phyloP scores from a whole-genome alignment of 768 basidiomycete species.

The Agrocybe praecox region DNA sequence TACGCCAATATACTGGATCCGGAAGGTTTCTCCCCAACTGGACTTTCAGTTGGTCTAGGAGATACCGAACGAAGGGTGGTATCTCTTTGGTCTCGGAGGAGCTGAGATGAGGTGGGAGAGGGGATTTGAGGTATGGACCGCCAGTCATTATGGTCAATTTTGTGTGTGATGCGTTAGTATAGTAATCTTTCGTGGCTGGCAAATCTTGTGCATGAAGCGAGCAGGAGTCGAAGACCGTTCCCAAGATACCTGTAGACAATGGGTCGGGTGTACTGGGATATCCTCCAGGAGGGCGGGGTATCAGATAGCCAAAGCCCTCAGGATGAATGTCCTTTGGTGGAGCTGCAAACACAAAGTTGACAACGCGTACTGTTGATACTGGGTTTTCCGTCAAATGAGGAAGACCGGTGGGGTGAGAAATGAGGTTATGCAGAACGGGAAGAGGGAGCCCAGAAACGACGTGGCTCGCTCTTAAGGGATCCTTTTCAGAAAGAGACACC shows the following conservation, averaged over 20 bases:
- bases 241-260: conserved; percentile 57
- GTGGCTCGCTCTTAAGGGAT: conserved; percentile 50
- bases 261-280: conserved; percentile 36
- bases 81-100: conserved; percentile 22
- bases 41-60: conserved; percentile 41
- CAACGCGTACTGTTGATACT: conserved; percentile 79
- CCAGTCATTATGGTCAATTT: conserved; percentile 93
- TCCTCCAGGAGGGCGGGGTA: conserved; percentile 71
- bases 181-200: conserved; percentile 21
- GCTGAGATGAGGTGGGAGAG: conserved; percentile 26
- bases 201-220: conserved; percentile 60
- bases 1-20: conserved; percentile 52
- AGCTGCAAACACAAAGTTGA: conserved; percentile 82
- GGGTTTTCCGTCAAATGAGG: conserved; percentile 75
- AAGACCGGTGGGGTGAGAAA: conserved; percentile 37
- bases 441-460: conserved; percentile 79
- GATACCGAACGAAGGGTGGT: conserved; percentile 24
- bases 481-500: conserved; percentile 18
- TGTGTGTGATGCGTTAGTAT: conserved; percentile 43
- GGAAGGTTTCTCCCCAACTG: conserved; percentile 55
- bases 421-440: conserved; percentile 46
- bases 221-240: conserved; percentile 89
- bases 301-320: conserved; percentile 91
- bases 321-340: conserved; percentile 63
- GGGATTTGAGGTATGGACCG: conserved; percentile 59